Base-by-base conservation (phyloP, 768 basidiomycete species). In the Xerocomus spinulosus region DNA sequence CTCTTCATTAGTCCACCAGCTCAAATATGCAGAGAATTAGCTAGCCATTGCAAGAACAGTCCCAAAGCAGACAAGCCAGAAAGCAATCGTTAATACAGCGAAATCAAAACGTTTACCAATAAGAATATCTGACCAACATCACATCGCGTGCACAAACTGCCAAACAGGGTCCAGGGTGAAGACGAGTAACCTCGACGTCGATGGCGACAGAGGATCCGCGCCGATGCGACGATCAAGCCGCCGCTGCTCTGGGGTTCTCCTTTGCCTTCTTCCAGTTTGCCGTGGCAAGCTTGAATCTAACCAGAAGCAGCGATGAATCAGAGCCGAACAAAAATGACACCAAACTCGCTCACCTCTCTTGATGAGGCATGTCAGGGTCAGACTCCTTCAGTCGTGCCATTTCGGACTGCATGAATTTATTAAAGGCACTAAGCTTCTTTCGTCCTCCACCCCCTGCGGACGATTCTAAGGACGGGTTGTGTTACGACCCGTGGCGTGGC, bases 341-440 rank as follows among this genome's bases (percentile, higher is more conserved):
- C 40, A 36, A 44, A 46, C 4, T 24, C 15, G 49, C 60, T 55
- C 46, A 89, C 87, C 87, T 76, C 51, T 87, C 85, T 62, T 80
- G 80, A 68, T 89, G 87, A 26, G 75, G 59, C 59, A 87, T 77
- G 45, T 83, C 77, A 26, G 87, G 87, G 54, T 88, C 77, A 15
- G 79, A 72, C 57, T 85, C 83, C 73, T 86, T 89, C 64, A 90
- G 74, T 48, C 85, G 82, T 28, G 82, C 81, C 75, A 89, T 81
- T 64, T 89, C 87, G 18, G 76, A 71, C 75, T 87, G 80, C 85
- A 88, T 73, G 64, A 84, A 91, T 64, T 83, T 85, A 64, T 90
- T 90, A 69, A 85, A 91, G 13, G 79, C 76, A 29, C 81, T 82
- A 39, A 87, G 70, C 65, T 79, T 78, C 64, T 76, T 87, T 65